Base-by-base conservation (phyloP, 129 eudicot species). In the Logfia minima region DNA sequence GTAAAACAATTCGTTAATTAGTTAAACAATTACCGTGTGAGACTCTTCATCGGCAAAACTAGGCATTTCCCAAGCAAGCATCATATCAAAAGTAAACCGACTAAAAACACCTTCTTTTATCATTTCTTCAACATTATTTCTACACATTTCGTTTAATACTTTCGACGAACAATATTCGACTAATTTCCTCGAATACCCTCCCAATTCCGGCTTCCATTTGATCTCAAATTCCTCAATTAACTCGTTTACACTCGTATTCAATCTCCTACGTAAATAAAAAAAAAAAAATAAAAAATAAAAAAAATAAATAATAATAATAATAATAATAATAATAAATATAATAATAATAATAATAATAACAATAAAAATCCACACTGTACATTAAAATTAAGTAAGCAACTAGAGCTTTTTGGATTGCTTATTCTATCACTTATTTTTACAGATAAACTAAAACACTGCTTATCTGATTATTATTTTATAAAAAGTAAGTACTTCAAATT, bases 21-120 rank as follows among this genome's bases (percentile, higher is more conserved):
- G 10, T 39, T 39, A 39, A 43, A 43, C 52, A 2, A 45, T 14
- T 17, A 91, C 98, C 79, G 4, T 52, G 48, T 63, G 77, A 37
- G 94, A 78, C 26, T 88, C 86, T 76, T 95, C 85, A 23, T 87
- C 85, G 7, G 68, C 70, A 3, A 85, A 85, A 79, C 74, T 74
- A 31, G 99, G 97, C 53, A 29, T 76, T 75, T 91, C 90, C 99
- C 99, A 95, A 76, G 99, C 97, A 18, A 88, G 92, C 99, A 95
- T 95, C 94, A 95, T 88, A 63, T 91, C 94, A 8, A 91, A 95
- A 0, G 97, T 91, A 52, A 89, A 84, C 51, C 99, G 92, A 75
- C 80, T 82, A 48, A 89, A 95, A n/a, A 79, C 81, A 3, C 96
- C 90, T 53, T 85, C 88, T 11, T 53, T 73, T 37, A 91, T 81